Conservation (phyloP, 2,329 filamentous ascomycete species). For the Boeremia lycopersici region DNA sequence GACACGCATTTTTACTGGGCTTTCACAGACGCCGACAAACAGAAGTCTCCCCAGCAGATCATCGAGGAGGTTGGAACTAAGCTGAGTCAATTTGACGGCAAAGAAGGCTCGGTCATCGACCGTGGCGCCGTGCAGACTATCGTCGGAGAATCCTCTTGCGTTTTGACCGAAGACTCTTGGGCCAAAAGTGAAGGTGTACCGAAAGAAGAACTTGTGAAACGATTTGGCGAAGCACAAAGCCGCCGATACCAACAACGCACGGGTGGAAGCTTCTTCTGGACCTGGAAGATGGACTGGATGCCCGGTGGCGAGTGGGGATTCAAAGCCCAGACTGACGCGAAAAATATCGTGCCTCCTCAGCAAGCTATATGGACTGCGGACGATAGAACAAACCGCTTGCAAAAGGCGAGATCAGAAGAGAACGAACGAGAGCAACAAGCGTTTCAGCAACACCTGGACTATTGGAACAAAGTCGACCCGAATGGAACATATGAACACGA, state of each 20-base stretch:
- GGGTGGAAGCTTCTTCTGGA: slow-evolving; percentile 65
- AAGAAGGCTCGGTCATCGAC: slow-evolving; percentile 56
- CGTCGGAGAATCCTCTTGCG: slow-evolving; percentile 65
- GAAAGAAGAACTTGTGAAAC: slow-evolving; percentile 49
- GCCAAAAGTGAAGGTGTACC: slow-evolving; percentile 41
- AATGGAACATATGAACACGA: slow-evolving; percentile 58
- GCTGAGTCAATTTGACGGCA: slow-evolving; percentile 54
- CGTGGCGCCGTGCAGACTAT: slow-evolving; percentile 59
- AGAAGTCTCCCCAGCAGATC: slow-evolving; percentile 59
- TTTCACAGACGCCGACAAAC: slow-evolving; percentile 60
- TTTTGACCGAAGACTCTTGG: slow-evolving; percentile 59
- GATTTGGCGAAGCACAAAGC: slow-evolving; percentile 58
- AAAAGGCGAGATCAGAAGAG: slow-evolving; percentile 50
- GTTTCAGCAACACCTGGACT: slow-evolving; percentile 53
- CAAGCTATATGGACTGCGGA: slow-evolving; percentile 31
- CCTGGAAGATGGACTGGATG: slow-evolving; percentile 67
- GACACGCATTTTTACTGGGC: slow-evolving; percentile 67
- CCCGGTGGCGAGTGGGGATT: slow-evolving; percentile 68
- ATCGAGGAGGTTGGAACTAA: slow-evolving; percentile 53
- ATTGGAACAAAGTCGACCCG: slow-evolving; percentile 56
- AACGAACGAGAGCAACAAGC: slow-evolving; percentile 45
- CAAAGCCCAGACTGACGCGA: slow-evolving; percentile 56
- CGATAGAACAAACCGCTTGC: slow-evolving; percentile 36
- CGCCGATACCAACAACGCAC: slow-evolving; percentile 56
- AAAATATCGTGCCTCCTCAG: slow-evolving; percentile 47